Evolutionary conservation across 352 stramenopile genomes (phyloP), one percentile per base, ranked within the genome.

Genomic region (Bremia lactucae): DNA sequence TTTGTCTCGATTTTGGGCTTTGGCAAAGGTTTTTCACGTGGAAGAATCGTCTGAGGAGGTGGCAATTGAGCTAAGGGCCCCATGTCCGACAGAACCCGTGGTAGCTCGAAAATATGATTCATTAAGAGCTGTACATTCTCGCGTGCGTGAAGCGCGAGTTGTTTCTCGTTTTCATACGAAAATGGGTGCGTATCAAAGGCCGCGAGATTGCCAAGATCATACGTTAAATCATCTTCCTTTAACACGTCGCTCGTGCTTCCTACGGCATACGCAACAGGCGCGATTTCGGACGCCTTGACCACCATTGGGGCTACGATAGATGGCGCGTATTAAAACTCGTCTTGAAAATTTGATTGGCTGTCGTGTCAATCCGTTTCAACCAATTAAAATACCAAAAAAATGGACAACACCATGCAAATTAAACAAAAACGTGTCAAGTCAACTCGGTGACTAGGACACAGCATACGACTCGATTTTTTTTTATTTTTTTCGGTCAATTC

Each of bases 1-100:
- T 93, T 97, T 9, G 96, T 99, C 63, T 97, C 87, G 53, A 94
- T 65, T 71, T 98, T 98, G 23, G 74, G 75, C 59, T 91, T 93
- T 0, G 84, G 86, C 41, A 96, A 50, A 21, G 86, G 86, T 55
- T 95, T 96, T 42, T 91, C 80, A 24, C 88, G 72, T 35, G 87
- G 87, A 28, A 96, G 72, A 13, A 67, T 46, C 20, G 78, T 80
- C 48, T 71, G 51, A 7, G 70, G 69, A 25, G 39, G 57, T 1
- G 87, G 84, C 35, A 96, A 67, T 43, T 80, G 57, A 4, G 83
- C 88, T 52, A 98, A 53, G 13, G 91, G 80, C 1, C 93, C 93
- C 54, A 95, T 87, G 61, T 97, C 94, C 42, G 87, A 96, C 59
- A 82, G 83, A 50, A 97, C 81, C 20, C 65, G 89, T 1, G 90